Conservation (phyloP, 345 rosid species). For the Corymbia maculata region DNA sequence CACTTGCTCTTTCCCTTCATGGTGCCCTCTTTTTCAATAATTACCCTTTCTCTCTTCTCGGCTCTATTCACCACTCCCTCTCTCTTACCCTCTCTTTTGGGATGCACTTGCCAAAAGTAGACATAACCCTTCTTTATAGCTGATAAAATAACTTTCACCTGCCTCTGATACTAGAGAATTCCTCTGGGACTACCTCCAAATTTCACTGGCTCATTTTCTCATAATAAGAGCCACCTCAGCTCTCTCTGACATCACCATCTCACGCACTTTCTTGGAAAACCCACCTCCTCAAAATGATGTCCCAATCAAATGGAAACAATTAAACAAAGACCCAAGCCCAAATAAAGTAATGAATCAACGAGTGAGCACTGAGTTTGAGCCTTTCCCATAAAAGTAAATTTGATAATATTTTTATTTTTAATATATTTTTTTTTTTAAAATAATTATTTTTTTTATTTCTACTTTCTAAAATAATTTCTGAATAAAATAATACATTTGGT, state of each 20-base stretch:
- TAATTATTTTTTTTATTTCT: constrained; percentile 3
- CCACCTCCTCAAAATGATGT: neutral
- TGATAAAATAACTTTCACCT: neutral
- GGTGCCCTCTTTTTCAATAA: neutral
- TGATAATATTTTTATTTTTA: no score
- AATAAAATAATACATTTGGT: no score
- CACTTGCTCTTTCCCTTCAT: neutral
- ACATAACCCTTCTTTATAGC: neutral
- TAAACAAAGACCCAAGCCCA: neutral
- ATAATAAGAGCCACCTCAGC: neutral
- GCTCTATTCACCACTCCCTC: neutral
- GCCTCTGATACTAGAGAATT: neutral
- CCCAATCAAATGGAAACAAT: neutral
- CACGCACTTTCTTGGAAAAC: neutral
- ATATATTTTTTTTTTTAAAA: no score
- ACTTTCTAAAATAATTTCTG: neutral
- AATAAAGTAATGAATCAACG: neutral
- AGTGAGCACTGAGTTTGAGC: neutral
- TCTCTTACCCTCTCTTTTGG: neutral
- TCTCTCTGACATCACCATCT: neutral
- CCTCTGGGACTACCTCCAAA: neutral
- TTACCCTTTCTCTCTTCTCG: no score
- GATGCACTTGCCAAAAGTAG: neutral
- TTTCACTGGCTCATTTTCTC: neutral
- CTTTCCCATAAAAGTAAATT: neutral